Evolutionary conservation across 768 basidiomycete genomes (phyloP).

Genomic region (Leccinum barrowsii): DNA sequence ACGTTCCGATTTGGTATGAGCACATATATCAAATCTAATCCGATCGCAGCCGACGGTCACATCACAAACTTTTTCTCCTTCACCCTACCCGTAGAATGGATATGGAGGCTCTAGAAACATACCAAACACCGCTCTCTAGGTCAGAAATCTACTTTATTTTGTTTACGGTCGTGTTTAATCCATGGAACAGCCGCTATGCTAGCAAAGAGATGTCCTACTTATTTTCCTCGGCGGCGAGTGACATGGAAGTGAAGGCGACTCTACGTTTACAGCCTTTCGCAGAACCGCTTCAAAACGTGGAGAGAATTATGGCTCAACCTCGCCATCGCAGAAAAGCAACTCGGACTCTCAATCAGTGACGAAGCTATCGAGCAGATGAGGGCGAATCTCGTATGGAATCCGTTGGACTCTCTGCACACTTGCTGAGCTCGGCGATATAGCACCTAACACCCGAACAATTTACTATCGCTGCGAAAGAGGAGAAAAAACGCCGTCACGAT

Average conservation of each 20-base stretch:
- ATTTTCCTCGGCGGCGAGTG: constrained; percentile 86
- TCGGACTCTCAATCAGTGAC: constrained; percentile 86
- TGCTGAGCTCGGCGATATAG: constrained; percentile 38
- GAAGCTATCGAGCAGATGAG: constrained; percentile 94
- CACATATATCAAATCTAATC: constrained; percentile 2
- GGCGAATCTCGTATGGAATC: constrained; percentile 65
- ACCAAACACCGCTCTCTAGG: constrained; percentile 83
- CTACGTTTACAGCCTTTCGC: constrained; percentile 2
- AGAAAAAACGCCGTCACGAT: constrained; percentile 96
- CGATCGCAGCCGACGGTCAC: no score
- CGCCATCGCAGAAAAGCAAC: constrained; percentile 93
- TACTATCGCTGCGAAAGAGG: constrained; percentile 85
- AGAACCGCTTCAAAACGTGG: constrained; percentile 98
- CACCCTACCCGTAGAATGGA: not conserved
- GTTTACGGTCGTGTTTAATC: not conserved
- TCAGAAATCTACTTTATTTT: constrained; percentile 25
- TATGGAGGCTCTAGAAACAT: constrained; percentile 68
- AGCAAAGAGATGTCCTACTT: constrained; percentile 98
- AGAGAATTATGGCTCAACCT: constrained; percentile 93
- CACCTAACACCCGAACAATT: constrained; percentile 86
- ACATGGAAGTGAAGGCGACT: not conserved
- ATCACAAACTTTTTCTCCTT: not conserved
- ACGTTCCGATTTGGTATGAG: not conserved
- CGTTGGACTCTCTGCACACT: not conserved
- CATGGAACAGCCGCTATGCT: constrained; percentile 80